Percentiles rank a stretch among this genome's conserved stretches.
phyloP scores from a whole-genome alignment of 2,329 filamentous ascomycete species.

The Apiospora marii region DNA sequence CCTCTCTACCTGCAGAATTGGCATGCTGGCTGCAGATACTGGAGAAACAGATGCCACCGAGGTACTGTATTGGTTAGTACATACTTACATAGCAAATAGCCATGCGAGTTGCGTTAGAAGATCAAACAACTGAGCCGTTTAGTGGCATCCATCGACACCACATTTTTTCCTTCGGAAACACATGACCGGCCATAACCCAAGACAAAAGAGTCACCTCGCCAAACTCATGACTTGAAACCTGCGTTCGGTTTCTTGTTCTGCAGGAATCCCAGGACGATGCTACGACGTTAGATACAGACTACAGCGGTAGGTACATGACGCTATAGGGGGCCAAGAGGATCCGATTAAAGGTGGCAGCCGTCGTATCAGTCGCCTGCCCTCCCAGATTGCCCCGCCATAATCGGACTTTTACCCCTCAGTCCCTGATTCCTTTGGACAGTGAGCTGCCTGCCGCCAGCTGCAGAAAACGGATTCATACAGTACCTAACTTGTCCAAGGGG shows the following conservation, averaged over 20 bases:
- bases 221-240: slow-evolving; percentile 7
- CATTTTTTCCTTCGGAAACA: not conserved
- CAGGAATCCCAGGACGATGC: not conserved
- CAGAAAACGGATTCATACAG: slow-evolving; percentile 6
- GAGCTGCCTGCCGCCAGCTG: slow-evolving; percentile 4
- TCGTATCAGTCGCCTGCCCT: slow-evolving; percentile 17
- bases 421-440: slow-evolving; percentile 10
- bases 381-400: slow-evolving; percentile 19
- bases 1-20: not conserved
- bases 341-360: slow-evolving; percentile 13
- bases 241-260: slow-evolving; percentile 13
- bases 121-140: not conserved
- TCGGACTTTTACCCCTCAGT: slow-evolving; percentile 19
- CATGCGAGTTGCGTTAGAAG: not conserved
- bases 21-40: not conserved
- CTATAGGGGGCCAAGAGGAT: slow-evolving; percentile 10
- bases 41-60: not conserved
- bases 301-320: slow-evolving; percentile 12
- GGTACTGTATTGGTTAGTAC: not conserved
- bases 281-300: slow-evolving; percentile 4
- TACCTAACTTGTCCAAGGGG: not conserved
- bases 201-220: not conserved
- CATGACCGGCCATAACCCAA: not conserved
- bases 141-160: slow-evolving; percentile 1
- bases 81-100: not conserved